A percentile compares a stretch with the other conserved stretches of the same genome.
Conservation (phyloP, 2,329 filamentous ascomycete genomes). For the Dryadomyces quercivorus region DNA sequence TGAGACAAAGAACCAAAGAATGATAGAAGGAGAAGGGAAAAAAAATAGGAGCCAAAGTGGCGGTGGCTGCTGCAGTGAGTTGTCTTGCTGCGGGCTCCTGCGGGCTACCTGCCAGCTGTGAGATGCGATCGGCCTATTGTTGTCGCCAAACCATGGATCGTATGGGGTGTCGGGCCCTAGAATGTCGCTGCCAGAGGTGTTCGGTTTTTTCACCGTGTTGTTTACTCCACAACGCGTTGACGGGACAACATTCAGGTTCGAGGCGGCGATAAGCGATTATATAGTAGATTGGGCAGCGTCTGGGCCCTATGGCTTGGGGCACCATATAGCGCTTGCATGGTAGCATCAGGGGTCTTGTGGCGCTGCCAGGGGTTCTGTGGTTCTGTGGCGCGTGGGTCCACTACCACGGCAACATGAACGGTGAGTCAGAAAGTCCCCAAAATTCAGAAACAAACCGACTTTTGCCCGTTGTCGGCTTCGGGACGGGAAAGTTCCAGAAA, state of each 20-base stretch:
- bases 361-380: neutral
- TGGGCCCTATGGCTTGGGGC: neutral
- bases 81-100: neutral
- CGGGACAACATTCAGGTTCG: constrained; percentile 7
- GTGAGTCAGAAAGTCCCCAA: neutral
- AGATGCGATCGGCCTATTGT: neutral
- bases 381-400: neutral
- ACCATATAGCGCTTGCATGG: neutral
- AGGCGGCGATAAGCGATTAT: neutral
- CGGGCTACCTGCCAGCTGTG: neutral
- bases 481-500: no score
- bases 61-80: neutral
- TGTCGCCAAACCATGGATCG: neutral
- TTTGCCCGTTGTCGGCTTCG: neutral
- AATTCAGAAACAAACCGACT: neutral
- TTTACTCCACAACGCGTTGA: constrained; percentile 12
- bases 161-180: neutral
- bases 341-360: neutral
- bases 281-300: neutral
- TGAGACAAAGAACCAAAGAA: neutral
- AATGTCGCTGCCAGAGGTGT: neutral
- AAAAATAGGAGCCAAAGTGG: neutral
- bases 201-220: constrained; percentile 1
- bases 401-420: neutral
- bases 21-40: neutral